A percentile compares a stretch with the other conserved stretches of the same genome.
Evolutionary conservation across 2,329 filamentous ascomycete species (phyloP).

Genomic region (Trichophyton schoenleinii): DNA sequence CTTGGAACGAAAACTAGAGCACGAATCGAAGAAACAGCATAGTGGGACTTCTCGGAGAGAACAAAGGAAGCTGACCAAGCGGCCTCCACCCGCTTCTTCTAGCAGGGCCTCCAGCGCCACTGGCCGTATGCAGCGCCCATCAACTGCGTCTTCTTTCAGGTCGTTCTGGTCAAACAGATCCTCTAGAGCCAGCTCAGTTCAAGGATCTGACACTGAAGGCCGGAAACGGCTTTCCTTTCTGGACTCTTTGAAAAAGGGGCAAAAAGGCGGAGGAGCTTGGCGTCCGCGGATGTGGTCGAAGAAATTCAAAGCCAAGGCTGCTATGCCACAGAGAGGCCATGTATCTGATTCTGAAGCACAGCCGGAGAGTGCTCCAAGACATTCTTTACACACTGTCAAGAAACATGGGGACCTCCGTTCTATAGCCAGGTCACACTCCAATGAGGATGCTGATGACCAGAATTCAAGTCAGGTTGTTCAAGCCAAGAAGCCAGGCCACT

Average conservation of each 20-base stretch:
- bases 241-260: constrained; percentile 1
- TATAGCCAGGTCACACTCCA: constrained; percentile 3
- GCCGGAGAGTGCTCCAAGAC: neutral
- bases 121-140: constrained; percentile 10
- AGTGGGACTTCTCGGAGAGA: constrained; percentile 4
- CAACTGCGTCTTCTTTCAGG: constrained; percentile 10
- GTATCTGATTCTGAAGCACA: neutral
- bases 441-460: neutral
- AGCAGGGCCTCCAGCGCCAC: constrained; percentile 13
- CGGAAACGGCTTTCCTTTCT: constrained; percentile 8
- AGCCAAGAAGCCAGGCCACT: neutral
- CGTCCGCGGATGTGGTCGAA: constrained; percentile 7
- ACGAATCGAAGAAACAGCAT: constrained; percentile 5
- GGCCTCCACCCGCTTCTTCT: constrained; percentile 8
- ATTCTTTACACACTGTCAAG: constrained; percentile 12
- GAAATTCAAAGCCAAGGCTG: constrained; percentile 2
- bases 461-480: no score
- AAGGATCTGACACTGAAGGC: constrained; percentile 8
- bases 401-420: constrained; percentile 13
- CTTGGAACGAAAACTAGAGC: constrained; percentile 11
- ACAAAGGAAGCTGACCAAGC: constrained; percentile 13
- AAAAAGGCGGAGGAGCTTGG: neutral
- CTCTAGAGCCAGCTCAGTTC: constrained; percentile 11
- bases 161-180: constrained; percentile 12
- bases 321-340: neutral